Conservation (phyloP, 2,329 filamentous ascomycete species). For the Elsinoe batatas region DNA sequence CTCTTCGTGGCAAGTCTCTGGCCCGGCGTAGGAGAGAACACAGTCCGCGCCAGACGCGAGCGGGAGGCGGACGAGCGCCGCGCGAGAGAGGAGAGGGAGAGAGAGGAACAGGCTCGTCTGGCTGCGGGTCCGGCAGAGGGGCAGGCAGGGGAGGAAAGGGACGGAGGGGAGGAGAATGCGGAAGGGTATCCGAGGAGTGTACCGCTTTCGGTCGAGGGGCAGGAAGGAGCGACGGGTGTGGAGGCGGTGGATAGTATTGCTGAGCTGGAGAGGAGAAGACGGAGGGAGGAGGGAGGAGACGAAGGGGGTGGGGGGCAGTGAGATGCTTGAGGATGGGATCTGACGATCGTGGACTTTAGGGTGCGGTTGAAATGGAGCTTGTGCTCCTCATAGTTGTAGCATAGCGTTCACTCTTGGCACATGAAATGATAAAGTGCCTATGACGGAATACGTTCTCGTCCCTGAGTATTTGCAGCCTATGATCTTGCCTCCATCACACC, state of each 20-base stretch:
- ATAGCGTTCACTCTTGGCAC: too few relatives aligned
- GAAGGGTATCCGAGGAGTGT: conserved; percentile 1
- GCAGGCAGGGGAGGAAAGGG: not conserved
- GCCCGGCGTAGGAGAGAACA: conserved; percentile 52
- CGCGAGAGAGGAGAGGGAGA: conserved; percentile 16
- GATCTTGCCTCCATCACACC: too few relatives aligned
- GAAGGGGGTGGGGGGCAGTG: conserved; percentile 12
- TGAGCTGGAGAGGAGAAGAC: conserved; percentile 14
- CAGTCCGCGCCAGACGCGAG: conserved; percentile 45
- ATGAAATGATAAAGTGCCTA: too few relatives aligned
- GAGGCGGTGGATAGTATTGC: conserved; percentile 1
- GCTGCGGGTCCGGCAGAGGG: not conserved
- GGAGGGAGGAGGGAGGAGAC: conserved; percentile 16
- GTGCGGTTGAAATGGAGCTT: not conserved
- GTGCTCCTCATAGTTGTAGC: not conserved
- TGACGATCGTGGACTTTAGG: not conserved
- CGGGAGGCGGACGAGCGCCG: conserved; percentile 21
- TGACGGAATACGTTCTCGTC: too few relatives aligned
- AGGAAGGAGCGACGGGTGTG: not conserved
- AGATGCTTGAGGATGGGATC: not conserved
- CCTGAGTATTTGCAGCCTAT: too few relatives aligned
- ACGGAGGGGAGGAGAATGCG: not conserved
- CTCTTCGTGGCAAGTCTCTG: conserved; percentile 54
- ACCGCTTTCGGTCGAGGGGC: not conserved
- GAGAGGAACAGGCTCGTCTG: conserved; percentile 6